Evolutionary conservation across 768 basidiomycete species (phyloP), one percentile per base, ranked within the genome.

Genomic region (Hygrophorus pudorinus): DNA sequence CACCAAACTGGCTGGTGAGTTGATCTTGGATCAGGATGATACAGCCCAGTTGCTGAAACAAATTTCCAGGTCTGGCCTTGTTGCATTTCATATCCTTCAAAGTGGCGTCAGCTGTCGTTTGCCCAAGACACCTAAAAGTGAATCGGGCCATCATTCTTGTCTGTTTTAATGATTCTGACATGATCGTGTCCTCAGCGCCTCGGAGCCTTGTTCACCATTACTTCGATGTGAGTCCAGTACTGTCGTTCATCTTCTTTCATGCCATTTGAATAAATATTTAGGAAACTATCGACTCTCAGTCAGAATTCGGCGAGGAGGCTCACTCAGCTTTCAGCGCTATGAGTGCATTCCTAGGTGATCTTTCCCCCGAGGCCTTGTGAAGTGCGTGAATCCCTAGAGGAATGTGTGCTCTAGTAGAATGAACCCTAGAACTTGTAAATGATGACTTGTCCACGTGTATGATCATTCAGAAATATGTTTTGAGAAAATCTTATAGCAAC

Each of bases 1-100:
- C 96, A 99, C 65, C 96, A 99, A 62, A 97, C 93, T 49, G 96
- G 96, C 53, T 99, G 94, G 93, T 83, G 56, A 63, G 72, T 51
- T 2, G 28, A 10, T 24, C 24, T 24, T 24, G 24, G 24, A 24
- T 24, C 24, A 24, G 7, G 24, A 7, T 24, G 3, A 24, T 7
- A 24, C 7, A 24, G 4, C 3, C 24, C 7, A n/a, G n/a, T 24
- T 7, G 3, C 24, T 24, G 24, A 24, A 24, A 24, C 24, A 24
- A 24, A 7, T 17, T n/a, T 8, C 29, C 42, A 85, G 82, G 85
- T 88, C 89, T 17, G 90, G 90, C 35, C 68, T 93, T 14, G 89
- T 94, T 41, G 87, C 88, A 12, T 91, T 83, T 59, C 85, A 89
- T 54, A 92, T 97, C 52, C 65, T 93, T 54, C 92, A 94, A 61